Percentiles rank a stretch among this genome's conserved stretches.
phyloP scores from a whole-genome alignment of 73 alveolate species.

The Paramecium caudatum region DNA sequence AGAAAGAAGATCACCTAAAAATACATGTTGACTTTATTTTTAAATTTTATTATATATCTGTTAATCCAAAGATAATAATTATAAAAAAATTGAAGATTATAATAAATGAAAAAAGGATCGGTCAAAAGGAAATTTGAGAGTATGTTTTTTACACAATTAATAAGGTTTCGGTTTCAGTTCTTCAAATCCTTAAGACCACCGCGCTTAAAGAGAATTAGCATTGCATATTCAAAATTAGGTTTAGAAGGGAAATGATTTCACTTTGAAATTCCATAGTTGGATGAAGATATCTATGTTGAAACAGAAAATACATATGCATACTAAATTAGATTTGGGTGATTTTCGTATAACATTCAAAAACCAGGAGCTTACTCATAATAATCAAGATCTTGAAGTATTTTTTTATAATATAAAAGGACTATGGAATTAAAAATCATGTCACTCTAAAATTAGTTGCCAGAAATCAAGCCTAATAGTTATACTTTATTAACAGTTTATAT shows the following conservation, averaged over 20 bases:
- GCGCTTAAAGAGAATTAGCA: constrained; percentile 25
- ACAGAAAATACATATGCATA: background rate
- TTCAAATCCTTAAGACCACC: constrained; percentile 52
- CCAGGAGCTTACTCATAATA: constrained; percentile 12
- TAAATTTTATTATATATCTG: constrained; percentile 13
- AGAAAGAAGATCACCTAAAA: background rate
- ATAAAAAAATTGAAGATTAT: constrained; percentile 19
- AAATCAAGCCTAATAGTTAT: constrained; percentile 40
- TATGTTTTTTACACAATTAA: background rate
- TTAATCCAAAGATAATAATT: background rate
- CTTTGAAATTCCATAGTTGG: constrained; percentile 50
- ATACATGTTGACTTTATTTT: constrained; percentile 1
- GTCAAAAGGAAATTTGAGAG: constrained; percentile 71
- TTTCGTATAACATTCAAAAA: constrained; percentile 6
- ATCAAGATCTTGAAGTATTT: background rate
- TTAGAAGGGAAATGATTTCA: constrained; percentile 47
- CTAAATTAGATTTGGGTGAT: constrained; percentile 68
- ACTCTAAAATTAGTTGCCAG: background rate
- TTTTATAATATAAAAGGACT: background rate
- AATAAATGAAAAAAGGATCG: constrained; percentile 9
- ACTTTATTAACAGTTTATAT: background rate
- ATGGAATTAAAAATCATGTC: background rate
- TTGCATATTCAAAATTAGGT: constrained; percentile 13
- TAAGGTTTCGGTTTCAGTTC: constrained; percentile 63
- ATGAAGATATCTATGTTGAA: constrained; percentile 53